Percentiles rank a stretch among this genome's conserved stretches.
Conservation (phyloP, 1,139 yeast genomes). For the Saccharomycopsis hybrid region DNA sequence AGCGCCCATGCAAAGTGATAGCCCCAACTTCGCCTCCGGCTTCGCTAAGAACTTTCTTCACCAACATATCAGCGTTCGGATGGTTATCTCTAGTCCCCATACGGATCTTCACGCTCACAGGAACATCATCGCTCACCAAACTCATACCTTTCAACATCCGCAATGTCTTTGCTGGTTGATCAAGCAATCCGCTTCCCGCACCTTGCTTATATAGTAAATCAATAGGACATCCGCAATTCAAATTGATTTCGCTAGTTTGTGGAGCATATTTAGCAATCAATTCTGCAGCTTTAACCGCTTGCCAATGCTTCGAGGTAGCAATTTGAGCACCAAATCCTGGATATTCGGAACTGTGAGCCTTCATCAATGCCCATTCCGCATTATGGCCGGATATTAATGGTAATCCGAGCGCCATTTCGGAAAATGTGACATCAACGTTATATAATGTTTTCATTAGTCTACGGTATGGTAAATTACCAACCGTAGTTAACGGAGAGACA, state of each 20-base stretch:
- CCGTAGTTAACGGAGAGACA: constrained; percentile 93
- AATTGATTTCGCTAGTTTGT: constrained; percentile 68
- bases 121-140: constrained; percentile 80
- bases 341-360: constrained; percentile 74
- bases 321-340: constrained; percentile 94
- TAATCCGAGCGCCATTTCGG: constrained; percentile 89
- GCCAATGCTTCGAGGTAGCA: constrained; percentile 90
- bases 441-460: constrained; percentile 74
- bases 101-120: constrained; percentile 86
- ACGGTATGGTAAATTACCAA: constrained; percentile 95
- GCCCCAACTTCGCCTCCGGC: constrained; percentile 62
- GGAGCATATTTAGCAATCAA: constrained; percentile 50
- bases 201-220: constrained; percentile 89
- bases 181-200: constrained; percentile 91
- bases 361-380: constrained; percentile 96
- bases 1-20: constrained; percentile 90
- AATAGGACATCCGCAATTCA: constrained; percentile 97
- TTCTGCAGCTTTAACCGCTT: constrained; percentile 88
- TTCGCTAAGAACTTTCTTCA: constrained; percentile 48
- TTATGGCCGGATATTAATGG: constrained; percentile 87
- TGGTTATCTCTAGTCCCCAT: constrained; percentile 84
- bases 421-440: constrained; percentile 90
- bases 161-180: constrained; percentile 74
- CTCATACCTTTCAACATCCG: constrained; percentile 85
- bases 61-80: constrained; percentile 73